Conservation (phyloP, 306 rosid genomes). For the Hippophae gyantsensis region DNA sequence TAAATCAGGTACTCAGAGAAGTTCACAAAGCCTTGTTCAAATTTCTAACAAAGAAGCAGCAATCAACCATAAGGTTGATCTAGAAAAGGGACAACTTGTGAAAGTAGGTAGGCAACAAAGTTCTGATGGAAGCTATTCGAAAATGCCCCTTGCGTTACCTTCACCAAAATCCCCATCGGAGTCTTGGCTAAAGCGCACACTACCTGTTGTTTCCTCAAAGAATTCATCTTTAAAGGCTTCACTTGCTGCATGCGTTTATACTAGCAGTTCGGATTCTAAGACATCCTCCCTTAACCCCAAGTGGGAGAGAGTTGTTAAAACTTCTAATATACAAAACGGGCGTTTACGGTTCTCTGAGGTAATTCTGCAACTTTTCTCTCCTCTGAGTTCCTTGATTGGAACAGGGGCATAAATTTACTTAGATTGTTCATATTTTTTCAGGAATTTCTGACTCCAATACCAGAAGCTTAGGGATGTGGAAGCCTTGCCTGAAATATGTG, state of each 20-base stretch:
- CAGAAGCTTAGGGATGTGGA: constrained; percentile 51
- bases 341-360: constrained; percentile 54
- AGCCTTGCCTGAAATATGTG: constrained; percentile 11
- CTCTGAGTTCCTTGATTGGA: constrained; percentile 10
- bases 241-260: constrained; percentile 19
- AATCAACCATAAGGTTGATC: constrained; percentile 22
- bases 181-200: constrained; percentile 80
- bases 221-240: constrained; percentile 31
- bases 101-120: constrained; percentile 18
- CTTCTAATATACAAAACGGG: constrained; percentile 33
- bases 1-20: constrained; percentile 17
- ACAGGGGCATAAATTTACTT: constrained; percentile 4
- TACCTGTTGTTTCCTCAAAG: constrained; percentile 50
- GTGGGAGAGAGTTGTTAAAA: constrained; percentile 48
- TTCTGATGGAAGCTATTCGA: constrained; percentile 13
- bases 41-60: constrained; percentile 17
- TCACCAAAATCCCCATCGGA: constrained; percentile 84
- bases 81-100: constrained; percentile 19
- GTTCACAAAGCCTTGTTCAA: constrained; percentile 13
- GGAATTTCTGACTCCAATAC: constrained; percentile 49
- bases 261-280: constrained; percentile 18
- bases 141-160: constrained; percentile 45
- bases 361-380: constrained; percentile 16
- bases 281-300: constrained; percentile 25
- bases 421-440: constrained; percentile 24